Evolutionary conservation across 805 yeast genomes (phyloP).

Genomic region (Kodamaea sagamina): DNA sequence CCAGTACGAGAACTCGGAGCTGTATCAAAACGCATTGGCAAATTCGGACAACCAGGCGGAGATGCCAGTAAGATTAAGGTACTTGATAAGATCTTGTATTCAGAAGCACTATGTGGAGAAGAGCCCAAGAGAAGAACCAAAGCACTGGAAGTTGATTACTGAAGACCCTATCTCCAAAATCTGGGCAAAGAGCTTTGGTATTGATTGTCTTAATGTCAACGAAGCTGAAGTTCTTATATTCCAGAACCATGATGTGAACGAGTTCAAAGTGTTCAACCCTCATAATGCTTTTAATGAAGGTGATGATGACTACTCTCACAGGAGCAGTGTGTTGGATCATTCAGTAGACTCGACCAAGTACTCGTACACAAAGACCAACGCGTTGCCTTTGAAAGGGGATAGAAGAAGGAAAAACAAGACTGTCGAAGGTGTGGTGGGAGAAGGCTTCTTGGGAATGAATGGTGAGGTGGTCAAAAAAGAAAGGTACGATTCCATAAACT

Average conservation of each 20-base stretch:
- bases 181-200: constrained; percentile 57
- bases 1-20: constrained; percentile 27
- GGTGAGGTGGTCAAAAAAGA: constrained; percentile 43
- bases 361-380: constrained; percentile 12
- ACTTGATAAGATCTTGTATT: constrained; percentile 58
- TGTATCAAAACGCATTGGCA: constrained; percentile 21
- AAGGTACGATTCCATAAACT: constrained; percentile 48
- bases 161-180: constrained; percentile 57
- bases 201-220: constrained; percentile 52
- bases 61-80: constrained; percentile 56
- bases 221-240: constrained; percentile 50
- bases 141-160: constrained; percentile 58
- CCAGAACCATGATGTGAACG: constrained; percentile 38
- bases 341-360: constrained; percentile 38
- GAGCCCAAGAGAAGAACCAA: constrained; percentile 16
- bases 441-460: constrained; percentile 15
- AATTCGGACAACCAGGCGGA: constrained; percentile 36
- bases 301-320: constrained; percentile 25
- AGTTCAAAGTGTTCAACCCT: constrained; percentile 26
- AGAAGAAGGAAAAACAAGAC: constrained; percentile 6
- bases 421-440: constrained; percentile 16
- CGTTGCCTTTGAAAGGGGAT: not conserved
- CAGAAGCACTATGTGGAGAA: constrained; percentile 51
- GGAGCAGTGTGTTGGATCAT: constrained; percentile 30
- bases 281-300: constrained; percentile 28